Evolutionary conservation across 192 early-diverging fungal species (phyloP).

Genomic region (Geosiphon pyriformis): DNA sequence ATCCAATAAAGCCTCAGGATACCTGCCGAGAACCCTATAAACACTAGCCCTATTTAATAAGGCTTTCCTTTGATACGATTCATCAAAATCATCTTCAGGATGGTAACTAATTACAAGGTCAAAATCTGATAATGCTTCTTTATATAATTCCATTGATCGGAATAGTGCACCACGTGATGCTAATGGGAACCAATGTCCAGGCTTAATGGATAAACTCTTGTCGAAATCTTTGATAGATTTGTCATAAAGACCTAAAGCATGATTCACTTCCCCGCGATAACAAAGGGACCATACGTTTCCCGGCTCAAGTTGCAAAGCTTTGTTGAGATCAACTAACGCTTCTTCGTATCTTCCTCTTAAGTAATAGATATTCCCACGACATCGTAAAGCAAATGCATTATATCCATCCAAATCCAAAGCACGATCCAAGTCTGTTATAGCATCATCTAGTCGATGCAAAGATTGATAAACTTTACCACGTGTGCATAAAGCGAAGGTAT

Average conservation of each 20-base stretch:
- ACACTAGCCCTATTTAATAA: constrained; percentile 7
- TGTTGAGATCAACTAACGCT: constrained; percentile 13
- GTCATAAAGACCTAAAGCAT: background rate
- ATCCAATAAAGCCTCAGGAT: constrained; percentile 7
- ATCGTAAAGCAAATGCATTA: constrained; percentile 8
- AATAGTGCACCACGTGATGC: constrained; percentile 7
- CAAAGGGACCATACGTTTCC: constrained; percentile 4
- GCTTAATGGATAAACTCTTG: background rate
- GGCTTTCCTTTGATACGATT: constrained; percentile 11
- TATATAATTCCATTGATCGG: constrained; percentile 1
- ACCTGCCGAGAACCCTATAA: constrained; percentile 7
- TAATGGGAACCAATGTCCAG: constrained; percentile 1
- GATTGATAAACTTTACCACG: constrained; percentile 8
- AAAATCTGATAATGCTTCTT: constrained; percentile 10
- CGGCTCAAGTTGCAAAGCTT: background rate
- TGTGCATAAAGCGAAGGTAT: constrained; percentile 7
- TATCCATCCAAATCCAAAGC: background rate
- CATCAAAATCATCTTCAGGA: constrained; percentile 7
- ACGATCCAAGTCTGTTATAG: constrained; percentile 1
- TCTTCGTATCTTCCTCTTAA: constrained; percentile 8
- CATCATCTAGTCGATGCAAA: background rate
- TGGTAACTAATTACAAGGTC: background rate
- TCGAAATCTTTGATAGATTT: background rate
- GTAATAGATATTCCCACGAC: constrained; percentile 6
- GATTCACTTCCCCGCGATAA: constrained; percentile 3